A percentile compares a stretch with the other conserved stretches of the same genome.
Evolutionary conservation across 2,329 filamentous ascomycete species (phyloP).

Genomic region (Ramularia endophylla): DNA sequence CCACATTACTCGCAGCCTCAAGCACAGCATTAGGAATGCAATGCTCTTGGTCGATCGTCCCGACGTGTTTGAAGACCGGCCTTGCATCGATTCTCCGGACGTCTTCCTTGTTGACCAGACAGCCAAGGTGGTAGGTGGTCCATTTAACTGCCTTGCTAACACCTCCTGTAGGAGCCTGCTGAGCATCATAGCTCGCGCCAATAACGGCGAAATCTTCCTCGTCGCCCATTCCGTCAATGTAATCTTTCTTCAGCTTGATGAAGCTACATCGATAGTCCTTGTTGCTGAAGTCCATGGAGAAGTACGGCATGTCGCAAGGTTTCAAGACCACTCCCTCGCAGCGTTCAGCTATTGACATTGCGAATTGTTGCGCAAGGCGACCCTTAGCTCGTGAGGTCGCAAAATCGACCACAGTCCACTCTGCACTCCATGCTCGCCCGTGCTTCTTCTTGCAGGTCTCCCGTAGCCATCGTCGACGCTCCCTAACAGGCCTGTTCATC

Average conservation of each 20-base stretch:
- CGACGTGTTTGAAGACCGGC: conserved; percentile 62
- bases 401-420: conserved; percentile 65
- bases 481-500: conserved; percentile 50
- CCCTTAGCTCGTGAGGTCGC: conserved; percentile 43
- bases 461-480: conserved; percentile 56
- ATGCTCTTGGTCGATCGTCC: conserved; percentile 41
- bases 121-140: conserved; percentile 78
- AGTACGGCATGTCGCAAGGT: conserved; percentile 68
- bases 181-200: conserved; percentile 65
- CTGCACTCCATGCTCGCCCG: conserved; percentile 62
- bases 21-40: conserved; percentile 43
- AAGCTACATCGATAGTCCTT: conserved; percentile 28
- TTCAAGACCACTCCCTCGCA: conserved; percentile 81
- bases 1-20: conserved; percentile 38
- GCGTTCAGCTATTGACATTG: conserved; percentile 56
- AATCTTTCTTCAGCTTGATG: conserved; percentile 87
- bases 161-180: conserved; percentile 52
- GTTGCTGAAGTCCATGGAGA: conserved; percentile 36
- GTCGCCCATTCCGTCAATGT: conserved; percentile 71
- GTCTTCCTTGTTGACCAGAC: conserved; percentile 61
- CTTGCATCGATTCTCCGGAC: conserved; percentile 46
- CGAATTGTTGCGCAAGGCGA: conserved; percentile 59
- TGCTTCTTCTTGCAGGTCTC: conserved; percentile 48
- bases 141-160: conserved; percentile 48
- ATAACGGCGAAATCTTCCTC: conserved; percentile 77